These are phyloP conservation scores for Candida takata DNA, from an alignment of 805 yeast species.

Conservation along the genomic window DNA sequence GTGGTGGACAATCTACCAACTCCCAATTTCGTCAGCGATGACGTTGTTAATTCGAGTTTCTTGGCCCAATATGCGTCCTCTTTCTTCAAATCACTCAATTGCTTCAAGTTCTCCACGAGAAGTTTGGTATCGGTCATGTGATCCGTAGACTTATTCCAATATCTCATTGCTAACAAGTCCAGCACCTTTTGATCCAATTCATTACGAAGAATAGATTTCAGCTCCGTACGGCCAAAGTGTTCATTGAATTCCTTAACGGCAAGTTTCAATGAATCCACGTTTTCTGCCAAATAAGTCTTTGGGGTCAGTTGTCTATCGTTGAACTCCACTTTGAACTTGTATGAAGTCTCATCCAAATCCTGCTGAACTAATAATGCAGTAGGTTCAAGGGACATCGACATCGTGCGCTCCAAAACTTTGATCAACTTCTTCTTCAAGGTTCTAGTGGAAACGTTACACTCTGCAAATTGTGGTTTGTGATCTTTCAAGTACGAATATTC, in stretches of 20 bases:
- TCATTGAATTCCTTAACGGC: conserved; percentile 83
- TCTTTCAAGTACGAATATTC: conserved; percentile 60
- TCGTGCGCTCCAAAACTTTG: conserved; percentile 79
- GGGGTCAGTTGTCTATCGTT: conserved; percentile 93
- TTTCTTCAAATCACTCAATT: conserved; percentile 47
- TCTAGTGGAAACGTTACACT: conserved; percentile 71
- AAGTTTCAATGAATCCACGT: conserved; percentile 78
- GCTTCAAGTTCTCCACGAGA: conserved; percentile 39
- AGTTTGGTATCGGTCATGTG: conserved; percentile 16
- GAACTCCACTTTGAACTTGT: conserved; percentile 91
- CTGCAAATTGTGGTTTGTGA: conserved; percentile 49
- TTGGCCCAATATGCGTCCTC: conserved; percentile 84
- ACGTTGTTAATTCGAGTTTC: conserved; percentile 76
- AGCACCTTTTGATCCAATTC: conserved; percentile 86
- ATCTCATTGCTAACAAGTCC: conserved; percentile 80
- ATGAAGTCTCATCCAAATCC: conserved; percentile 89
- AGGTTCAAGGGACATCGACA: conserved; percentile 85
- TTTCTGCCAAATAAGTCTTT: conserved; percentile 87
- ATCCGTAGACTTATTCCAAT: conserved; percentile 66
- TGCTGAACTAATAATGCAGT: conserved; percentile 79
- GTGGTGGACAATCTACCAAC: conserved; percentile 87
- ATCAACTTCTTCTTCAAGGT: conserved; percentile 73
- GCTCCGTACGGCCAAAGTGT: conserved; percentile 74
- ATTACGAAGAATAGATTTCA: conserved; percentile 68
- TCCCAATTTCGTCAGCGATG: conserved; percentile 84